Evolutionary conservation across 2,329 filamentous ascomycete species (phyloP).

Genomic region (Ophiostoma pallidulum): DNA sequence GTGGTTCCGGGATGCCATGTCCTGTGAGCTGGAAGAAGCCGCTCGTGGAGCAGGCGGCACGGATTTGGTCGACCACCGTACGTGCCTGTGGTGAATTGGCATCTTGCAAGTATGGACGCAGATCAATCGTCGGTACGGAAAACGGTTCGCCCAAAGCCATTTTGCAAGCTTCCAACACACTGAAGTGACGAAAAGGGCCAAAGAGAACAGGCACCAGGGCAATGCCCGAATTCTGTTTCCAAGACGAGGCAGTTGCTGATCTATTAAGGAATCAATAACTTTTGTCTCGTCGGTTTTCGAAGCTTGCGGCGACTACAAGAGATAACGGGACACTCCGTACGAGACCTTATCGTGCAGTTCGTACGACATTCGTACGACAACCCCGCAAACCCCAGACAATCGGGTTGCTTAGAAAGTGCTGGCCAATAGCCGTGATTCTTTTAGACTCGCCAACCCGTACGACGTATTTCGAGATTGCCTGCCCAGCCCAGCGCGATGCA

Average conservation of each 20-base stretch:
- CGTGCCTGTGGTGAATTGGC: not conserved
- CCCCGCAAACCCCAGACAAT: not conserved
- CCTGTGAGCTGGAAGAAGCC: too few species aligned
- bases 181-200: not conserved
- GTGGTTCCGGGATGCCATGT: too few species aligned
- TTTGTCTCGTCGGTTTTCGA: not conserved
- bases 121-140: constrained; percentile 1
- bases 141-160: not conserved
- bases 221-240: not conserved
- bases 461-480: not conserved
- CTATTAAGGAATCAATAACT: not conserved
- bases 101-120: constrained; percentile 1
- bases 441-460: not conserved
- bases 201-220: not conserved
- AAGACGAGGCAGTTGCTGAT: not conserved
- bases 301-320: not conserved
- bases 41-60: too few species aligned
- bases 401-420: not conserved
- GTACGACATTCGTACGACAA: not conserved
- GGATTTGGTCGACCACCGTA: too few species aligned
- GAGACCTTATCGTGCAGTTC: not conserved
- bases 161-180: not conserved
- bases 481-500: not conserved
- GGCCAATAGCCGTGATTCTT: not conserved
- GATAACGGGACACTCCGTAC: not conserved